Conservation (phyloP, 257 asterid genomes). For the Ilex asprella region DNA sequence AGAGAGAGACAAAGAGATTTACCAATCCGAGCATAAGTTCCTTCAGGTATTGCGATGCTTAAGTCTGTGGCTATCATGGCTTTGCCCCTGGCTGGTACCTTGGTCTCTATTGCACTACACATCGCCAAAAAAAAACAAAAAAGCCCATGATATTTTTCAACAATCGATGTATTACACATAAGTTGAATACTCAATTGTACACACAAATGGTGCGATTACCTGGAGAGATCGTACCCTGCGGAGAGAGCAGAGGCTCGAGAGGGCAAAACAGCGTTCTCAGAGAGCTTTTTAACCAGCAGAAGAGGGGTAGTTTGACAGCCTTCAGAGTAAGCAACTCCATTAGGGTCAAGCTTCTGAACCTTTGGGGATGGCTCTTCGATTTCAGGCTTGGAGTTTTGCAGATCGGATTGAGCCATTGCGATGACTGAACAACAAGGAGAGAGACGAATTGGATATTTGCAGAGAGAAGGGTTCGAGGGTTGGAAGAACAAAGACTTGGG, state of each 20-base stretch:
- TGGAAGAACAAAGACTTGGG: neutral
- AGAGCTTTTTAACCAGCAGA: conserved; percentile 35
- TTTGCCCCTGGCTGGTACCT: conserved; percentile 73
- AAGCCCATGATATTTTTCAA: neutral
- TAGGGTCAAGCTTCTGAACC: conserved; percentile 19
- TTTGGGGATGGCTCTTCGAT: conserved; percentile 22
- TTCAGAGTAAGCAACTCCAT: conserved; percentile 1
- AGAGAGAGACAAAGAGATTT: neutral
- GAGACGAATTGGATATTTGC: neutral
- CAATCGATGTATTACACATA: too few relatives aligned
- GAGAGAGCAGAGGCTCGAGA: conserved; percentile 29
- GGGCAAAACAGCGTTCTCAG: conserved; percentile 33
- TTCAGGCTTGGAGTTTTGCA: conserved; percentile 12
- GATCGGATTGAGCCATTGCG: conserved; percentile 2
- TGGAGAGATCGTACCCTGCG: conserved; percentile 44
- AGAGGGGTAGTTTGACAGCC: conserved; percentile 4
- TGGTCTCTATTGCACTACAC: conserved; percentile 47
- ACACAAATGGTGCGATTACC: conserved; percentile 3
- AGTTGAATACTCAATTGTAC: too few relatives aligned
- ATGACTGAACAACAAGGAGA: conserved; percentile 2
- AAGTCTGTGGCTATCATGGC: conserved; percentile 79
- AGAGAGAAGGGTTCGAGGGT: neutral
- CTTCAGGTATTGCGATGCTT: conserved; percentile 68
- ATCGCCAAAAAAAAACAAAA: neutral
- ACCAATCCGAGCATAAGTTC: conserved; percentile 88